These are phyloP conservation scores for Rhodosporidiobolus odoratus DNA, from an alignment of 768 basidiomycete species.

Conservation along the genomic window DNA sequence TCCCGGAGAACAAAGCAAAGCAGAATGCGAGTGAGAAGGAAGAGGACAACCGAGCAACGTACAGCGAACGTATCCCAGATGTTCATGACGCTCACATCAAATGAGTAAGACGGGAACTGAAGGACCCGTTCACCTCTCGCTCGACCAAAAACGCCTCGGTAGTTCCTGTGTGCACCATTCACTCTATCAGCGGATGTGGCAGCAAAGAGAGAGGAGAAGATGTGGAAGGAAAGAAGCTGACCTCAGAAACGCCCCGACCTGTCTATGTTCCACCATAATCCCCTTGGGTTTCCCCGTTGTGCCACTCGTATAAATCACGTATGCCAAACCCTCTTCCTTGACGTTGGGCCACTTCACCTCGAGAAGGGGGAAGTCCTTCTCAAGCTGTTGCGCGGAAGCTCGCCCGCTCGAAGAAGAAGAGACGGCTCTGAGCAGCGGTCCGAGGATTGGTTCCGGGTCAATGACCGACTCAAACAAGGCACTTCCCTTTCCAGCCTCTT, in stretches of 20 bases:
- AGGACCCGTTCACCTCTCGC: constrained; percentile 33
- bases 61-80: constrained; percentile 37
- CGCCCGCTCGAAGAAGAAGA: neutral
- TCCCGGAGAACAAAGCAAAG: neutral
- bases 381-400: neutral
- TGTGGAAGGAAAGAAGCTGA: neutral
- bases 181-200: neutral
- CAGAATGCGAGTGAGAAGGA: neutral
- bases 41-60: neutral
- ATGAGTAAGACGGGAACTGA: constrained; percentile 33
- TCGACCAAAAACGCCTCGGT: constrained; percentile 35
- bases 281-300: constrained; percentile 37
- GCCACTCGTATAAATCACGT: constrained; percentile 36
- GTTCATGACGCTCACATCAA: constrained; percentile 37
- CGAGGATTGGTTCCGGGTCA: neutral
- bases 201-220: neutral
- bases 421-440: neutral
- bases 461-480: neutral
- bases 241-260: constrained; percentile 33
- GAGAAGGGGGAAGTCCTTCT: neutral
- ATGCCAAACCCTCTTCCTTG: constrained; percentile 20
- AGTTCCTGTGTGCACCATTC: constrained; percentile 26
- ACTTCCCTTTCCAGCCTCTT: too few species aligned
- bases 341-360: neutral
- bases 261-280: constrained; percentile 27